Conservation (phyloP, 2,329 filamentous ascomycete genomes). For the Penicillium sp. region DNA sequence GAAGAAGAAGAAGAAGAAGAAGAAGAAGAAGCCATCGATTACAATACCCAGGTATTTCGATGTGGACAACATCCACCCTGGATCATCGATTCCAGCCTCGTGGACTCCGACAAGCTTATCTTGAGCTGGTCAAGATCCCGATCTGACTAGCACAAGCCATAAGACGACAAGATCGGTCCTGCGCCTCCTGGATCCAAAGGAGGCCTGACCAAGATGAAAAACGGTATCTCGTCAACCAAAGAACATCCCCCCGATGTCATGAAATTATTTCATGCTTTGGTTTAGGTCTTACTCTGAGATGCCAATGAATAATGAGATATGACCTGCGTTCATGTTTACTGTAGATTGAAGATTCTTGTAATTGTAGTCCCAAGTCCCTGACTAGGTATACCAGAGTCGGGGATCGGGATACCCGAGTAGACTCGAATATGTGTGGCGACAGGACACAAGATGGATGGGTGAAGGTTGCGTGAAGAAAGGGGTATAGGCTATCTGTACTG, state of each 20-base stretch:
- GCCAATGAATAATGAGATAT: slow-evolving; percentile 27
- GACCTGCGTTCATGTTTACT: slow-evolving; percentile 8
- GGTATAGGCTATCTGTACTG: background rate
- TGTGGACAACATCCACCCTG: slow-evolving; percentile 19
- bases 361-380: too few species aligned
- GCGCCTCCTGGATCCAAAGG: background rate
- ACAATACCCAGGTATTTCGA: slow-evolving; percentile 5
- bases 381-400: too few species aligned
- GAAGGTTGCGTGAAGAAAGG: too few species aligned
- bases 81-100: slow-evolving; percentile 10
- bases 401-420: too few species aligned
- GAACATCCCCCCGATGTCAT: slow-evolving; percentile 17
- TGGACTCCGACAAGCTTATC: slow-evolving; percentile 23
- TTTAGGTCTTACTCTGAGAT: slow-evolving; percentile 20
- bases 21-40: slow-evolving; percentile 18
- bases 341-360: background rate
- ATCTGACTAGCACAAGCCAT: slow-evolving; percentile 13
- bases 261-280: slow-evolving; percentile 8
- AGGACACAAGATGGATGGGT: background rate
- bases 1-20: background rate
- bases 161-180: slow-evolving; percentile 15
- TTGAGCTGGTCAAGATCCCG: slow-evolving; percentile 6
- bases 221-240: slow-evolving; percentile 12
- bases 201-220: background rate
- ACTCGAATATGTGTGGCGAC: background rate